Evolutionary conservation across 805 yeast genomes (phyloP).

Genomic region (Candida ulmi): DNA sequence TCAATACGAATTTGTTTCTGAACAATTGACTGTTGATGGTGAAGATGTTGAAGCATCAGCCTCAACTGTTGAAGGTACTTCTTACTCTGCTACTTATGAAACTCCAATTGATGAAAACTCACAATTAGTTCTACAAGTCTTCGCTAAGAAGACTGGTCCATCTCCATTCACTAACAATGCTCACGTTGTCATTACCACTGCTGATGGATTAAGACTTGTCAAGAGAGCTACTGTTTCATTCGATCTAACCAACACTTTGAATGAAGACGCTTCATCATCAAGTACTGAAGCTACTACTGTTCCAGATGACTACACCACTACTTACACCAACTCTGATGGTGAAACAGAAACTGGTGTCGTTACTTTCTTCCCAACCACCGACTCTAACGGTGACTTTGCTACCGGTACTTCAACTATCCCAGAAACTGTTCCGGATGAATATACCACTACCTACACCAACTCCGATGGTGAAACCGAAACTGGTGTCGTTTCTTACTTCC

Average conservation of each 20-base stretch:
- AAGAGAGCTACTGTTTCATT: constrained; percentile 5
- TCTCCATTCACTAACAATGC: constrained; percentile 6
- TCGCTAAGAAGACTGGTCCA: constrained; percentile 1
- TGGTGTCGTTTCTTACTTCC: no score
- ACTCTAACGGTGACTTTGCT: no score
- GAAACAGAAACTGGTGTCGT: no score
- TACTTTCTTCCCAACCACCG: no score
- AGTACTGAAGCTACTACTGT: not conserved
- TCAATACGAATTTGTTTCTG: not conserved
- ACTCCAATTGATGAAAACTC: not conserved
- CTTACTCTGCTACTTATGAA: not conserved
- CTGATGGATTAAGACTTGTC: not conserved
- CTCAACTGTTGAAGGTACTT: not conserved
- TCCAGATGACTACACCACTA: not conserved
- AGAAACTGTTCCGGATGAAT: no score
- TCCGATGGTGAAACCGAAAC: no score
- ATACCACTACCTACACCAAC: no score
- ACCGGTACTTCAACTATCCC: no score
- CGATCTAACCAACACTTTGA: not conserved
- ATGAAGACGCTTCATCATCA: not conserved
- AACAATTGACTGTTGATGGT: not conserved
- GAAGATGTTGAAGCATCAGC: not conserved
- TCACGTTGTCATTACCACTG: not conserved
- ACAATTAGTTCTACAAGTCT: constrained; percentile 1
- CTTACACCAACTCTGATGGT: not conserved